Conservation (phyloP, 176 grass and related monocot species). For the Phoenix roebelenii region DNA sequence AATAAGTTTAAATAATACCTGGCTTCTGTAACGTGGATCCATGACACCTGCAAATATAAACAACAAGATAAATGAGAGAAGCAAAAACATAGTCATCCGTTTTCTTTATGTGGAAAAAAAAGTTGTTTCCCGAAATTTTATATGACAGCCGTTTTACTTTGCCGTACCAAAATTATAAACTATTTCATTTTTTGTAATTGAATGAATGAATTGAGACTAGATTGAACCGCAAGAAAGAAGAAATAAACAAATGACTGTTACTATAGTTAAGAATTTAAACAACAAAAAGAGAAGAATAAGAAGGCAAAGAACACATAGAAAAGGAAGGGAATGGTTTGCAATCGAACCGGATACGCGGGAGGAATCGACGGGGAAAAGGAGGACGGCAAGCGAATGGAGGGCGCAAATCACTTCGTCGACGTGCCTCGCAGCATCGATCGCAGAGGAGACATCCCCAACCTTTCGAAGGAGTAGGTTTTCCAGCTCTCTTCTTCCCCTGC, state of each 20-base stretch:
- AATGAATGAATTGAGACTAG: too few relatives aligned
- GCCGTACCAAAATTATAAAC: too few relatives aligned
- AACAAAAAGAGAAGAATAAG: background rate
- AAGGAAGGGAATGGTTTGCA: too few relatives aligned
- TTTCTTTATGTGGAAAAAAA: too few relatives aligned
- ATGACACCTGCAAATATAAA: slow-evolving; percentile 34
- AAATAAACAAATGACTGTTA: background rate
- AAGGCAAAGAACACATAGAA: background rate
- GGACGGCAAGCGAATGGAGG: slow-evolving; percentile 32
- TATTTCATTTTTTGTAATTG: too few relatives aligned
- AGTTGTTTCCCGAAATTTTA: too few relatives aligned
- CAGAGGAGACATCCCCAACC: slow-evolving; percentile 49
- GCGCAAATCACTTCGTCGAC: slow-evolving; percentile 45
- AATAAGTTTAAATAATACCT: slow-evolving; percentile 30
- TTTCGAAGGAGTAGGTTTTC: slow-evolving; percentile 42
- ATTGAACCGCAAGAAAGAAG: slow-evolving; percentile 1
- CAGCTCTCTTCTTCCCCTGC: slow-evolving; percentile 10
- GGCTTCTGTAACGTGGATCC: slow-evolving; percentile 47
- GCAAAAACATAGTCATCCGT: too few relatives aligned
- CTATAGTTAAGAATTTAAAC: background rate
- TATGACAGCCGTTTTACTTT: too few relatives aligned
- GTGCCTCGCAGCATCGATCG: slow-evolving; percentile 33
- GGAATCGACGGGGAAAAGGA: slow-evolving; percentile 40
- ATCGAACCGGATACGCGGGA: slow-evolving; percentile 21
- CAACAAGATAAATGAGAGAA: too few relatives aligned